Evolutionary conservation across 163 green algal species (phyloP), one percentile per base, ranked within the genome.

Genomic region (Prototheca stagnorum): DNA sequence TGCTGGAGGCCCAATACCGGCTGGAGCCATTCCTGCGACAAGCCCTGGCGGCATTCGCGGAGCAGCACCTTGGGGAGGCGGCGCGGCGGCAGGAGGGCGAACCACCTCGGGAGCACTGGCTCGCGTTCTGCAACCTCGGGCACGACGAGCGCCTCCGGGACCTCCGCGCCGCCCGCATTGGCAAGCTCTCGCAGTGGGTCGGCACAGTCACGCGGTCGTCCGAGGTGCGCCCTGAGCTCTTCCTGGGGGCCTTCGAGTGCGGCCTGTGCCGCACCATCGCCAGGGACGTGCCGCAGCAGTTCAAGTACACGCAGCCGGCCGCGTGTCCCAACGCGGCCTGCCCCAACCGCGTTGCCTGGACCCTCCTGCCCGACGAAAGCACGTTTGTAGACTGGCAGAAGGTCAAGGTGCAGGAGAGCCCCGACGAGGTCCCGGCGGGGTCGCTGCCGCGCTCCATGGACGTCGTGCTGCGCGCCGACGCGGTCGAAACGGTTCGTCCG

Each of bases 301-400:
- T 95, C 71, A 92, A 91, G 54, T 94, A 84, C 73, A 97, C 90
- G 3, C 57, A 73, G 55, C 88, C 88, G 3, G 48, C 79, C 21
- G 78, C 94, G 39, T 99, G 90, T 73, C 65, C 67, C 16, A 80
- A 85, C 44, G 19, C 64, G 4, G 75, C 73, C 5, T 99, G 90
- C 59, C 63, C 68, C 50, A 97, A 99, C 77, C 84, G 63, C 75
- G 85, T 36, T 14, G 37, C 27, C 8, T 98, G 78, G 74, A 60
- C 44, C 19, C 67, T 95, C 36, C 45, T 85, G 35, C 75, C 78
- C 22, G 80, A 96, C 28, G 65, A 93, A 41, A 92, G 75, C 59
- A 73, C 73, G 6, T 99, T 99, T 68, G 75, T 96, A n/a, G 90
- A 99, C 71, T 97, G 89, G 90, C 90, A 99, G 75, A 74, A 86